Base-by-base conservation (phyloP, 345 rosid genomes). In the Hirschfeldia incana region DNA sequence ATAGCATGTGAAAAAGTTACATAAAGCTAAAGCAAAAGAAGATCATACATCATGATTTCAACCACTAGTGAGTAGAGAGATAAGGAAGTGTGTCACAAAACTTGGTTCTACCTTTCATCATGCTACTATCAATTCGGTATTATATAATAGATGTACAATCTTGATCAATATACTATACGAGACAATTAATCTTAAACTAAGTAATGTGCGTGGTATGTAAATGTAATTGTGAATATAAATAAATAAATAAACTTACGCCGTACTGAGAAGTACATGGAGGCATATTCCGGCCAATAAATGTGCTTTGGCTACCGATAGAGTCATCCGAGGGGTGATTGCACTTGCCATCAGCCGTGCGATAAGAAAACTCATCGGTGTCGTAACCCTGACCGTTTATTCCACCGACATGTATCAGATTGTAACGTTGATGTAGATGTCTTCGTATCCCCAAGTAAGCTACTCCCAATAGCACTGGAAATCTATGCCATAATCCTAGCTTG, bases 381-480 rank as follows among this genome's bases (percentile, higher is more conserved):
- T 88, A 91, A 71, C 76, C 77, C 67, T 79, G 78, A 63, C 92
- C 90, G 16, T 63, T 57, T 70, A 75, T 78, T 64, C 53, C 81
- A 28, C 91, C 92, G n/a, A 91, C 92, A 46, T 84, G 88, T 81
- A 87, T 39, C 5, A 89, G 91, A 73, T 91, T 91, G 73, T 89
- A 89, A 58, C 89, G 89, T 74, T 91, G 94, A 74, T 88, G 94
- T 53, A 90, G 76, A 75, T 91, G 88, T 79, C 97, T 87, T 80
- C 92, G 69, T 1, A 91, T 69, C 39, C 89, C 94, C 76, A 88
- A 8, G 83, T 91, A 91, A 17, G 81, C 84, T 0, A 88, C 55
- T 64, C 94, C 94, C 78, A 89, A 3, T 2, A 85, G 28, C 75
- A 90, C 92, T 6, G 94, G 94, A 12, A 91, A 30, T 44, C 92